A percentile compares a stretch with the other conserved stretches of the same genome.
Conservation (phyloP, 345 rosid genomes). For the Bretschneidera sinensis region DNA sequence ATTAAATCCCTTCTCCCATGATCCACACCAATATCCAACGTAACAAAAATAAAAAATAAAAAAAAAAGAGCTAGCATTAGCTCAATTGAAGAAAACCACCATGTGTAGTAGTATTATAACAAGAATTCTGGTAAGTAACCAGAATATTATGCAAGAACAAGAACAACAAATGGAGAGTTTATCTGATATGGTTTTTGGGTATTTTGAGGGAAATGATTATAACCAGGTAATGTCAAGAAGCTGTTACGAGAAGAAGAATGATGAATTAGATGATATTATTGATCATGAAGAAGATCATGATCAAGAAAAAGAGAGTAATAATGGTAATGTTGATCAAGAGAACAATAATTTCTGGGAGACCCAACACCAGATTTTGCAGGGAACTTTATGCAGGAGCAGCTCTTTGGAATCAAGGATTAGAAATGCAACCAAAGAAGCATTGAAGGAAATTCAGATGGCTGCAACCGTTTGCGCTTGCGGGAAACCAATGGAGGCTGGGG, state of each 20-base stretch:
- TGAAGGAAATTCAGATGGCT: conserved; percentile 24
- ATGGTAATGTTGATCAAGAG: conserved; percentile 22
- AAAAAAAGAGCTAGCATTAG: conserved; percentile 1
- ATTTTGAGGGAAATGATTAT: conserved; percentile 36
- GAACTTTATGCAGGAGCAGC: conserved; percentile 39
- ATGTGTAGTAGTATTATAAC: not conserved
- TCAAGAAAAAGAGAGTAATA: conserved; percentile 15
- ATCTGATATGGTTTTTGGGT: conserved; percentile 40
- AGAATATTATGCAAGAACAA: conserved; percentile 5
- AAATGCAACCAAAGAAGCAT: conserved; percentile 38
- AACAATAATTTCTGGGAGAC: conserved; percentile 47
- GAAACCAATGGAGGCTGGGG: conserved; percentile 16
- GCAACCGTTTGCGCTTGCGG: conserved; percentile 34
- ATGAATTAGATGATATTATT: conserved; percentile 5
- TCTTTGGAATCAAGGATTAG: conserved; percentile 50
- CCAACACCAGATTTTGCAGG: conserved; percentile 41
- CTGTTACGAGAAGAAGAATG: not conserved
- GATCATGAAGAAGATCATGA: conserved; percentile 15
- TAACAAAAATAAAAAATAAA: not conserved
- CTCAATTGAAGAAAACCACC: not conserved
- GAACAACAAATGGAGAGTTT: conserved; percentile 7
- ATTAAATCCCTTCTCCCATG: not conserved
- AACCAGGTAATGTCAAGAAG: conserved; percentile 9
- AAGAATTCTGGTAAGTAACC: conserved; percentile 13
- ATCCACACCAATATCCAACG: not conserved